These are phyloP conservation scores for Ceratocystis diversiconidia DNA, from an alignment of 2,329 filamentous ascomycete genomes.

Conservation along the genomic window DNA sequence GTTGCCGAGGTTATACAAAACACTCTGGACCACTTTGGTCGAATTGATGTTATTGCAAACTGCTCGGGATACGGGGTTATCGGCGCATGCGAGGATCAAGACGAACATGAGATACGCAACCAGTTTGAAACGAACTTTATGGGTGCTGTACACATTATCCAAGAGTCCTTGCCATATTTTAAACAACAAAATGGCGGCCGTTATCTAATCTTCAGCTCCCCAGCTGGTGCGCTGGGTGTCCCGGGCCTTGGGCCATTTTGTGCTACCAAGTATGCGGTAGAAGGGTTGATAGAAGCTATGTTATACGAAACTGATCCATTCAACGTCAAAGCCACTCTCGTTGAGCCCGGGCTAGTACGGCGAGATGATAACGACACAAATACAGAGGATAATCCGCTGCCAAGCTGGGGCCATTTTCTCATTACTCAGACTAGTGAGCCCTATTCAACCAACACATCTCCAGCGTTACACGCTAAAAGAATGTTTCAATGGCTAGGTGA, in stretches of 20 bases:
- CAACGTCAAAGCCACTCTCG: constrained; percentile 84
- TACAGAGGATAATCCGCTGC: constrained; percentile 41
- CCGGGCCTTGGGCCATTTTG: constrained; percentile 89
- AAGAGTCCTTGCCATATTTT: constrained; percentile 77
- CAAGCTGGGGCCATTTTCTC: constrained; percentile 81
- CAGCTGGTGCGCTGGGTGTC: constrained; percentile 80
- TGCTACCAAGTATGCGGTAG: constrained; percentile 92
- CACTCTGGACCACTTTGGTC: constrained; percentile 61
- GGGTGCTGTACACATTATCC: constrained; percentile 85
- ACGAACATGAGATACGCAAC: constrained; percentile 84
- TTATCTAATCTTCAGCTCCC: constrained; percentile 91
- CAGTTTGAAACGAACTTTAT: constrained; percentile 98
- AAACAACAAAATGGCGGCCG: constrained; percentile 59
- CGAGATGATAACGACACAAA: constrained; percentile 57
- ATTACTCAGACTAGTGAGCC: constrained; percentile 74
- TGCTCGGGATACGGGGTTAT: constrained; percentile 94
- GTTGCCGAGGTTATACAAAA: constrained; percentile 57
- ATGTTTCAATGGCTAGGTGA: constrained; percentile 94
- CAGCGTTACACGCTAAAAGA: constrained; percentile 73
- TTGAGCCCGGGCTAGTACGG: constrained; percentile 78
- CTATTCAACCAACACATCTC: constrained; percentile 63
- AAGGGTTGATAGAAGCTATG: constrained; percentile 91
- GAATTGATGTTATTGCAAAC: constrained; percentile 80
- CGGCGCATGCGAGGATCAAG: constrained; percentile 89
- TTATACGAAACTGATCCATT: constrained; percentile 85